Base-by-base conservation (phyloP, 805 yeast species). In the Metschnikowia bowlesiae region DNA sequence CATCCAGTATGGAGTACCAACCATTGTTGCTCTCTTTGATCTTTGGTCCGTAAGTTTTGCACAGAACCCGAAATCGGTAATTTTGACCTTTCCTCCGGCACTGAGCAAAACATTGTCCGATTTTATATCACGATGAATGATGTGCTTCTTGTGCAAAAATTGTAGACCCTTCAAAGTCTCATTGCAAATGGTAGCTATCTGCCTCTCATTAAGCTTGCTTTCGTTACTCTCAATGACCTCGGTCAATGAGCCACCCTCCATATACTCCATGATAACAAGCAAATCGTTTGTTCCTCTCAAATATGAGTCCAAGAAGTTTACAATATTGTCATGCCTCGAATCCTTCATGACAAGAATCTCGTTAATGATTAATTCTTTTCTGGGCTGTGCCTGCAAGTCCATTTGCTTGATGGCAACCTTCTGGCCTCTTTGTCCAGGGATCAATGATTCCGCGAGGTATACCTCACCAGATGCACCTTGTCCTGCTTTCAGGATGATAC, bases 261-360 rank as follows among this genome's bases (percentile, higher is more conserved):
- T 94, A 66, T 84, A 95, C 68, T 94, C 99, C 99, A 94, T 94
- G 32, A 95, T 87, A n/a, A 94, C 99, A 97, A 98, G 92, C 53
- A 94, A 74, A 62, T 94, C 97, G 52, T 81, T 78, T 44, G 78
- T 74, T 4, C 89, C 89, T 48, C 90, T 78, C 54, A 92, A 71
- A 62, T 89, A 95, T 1, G 97, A 89, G 63, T 92, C 98, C 53
- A 94, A 70, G 68, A 89, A 94, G 66, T 92, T 94, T 51, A 94
- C 99, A 68, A 94, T 94, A 65, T 94, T 94, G 53, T 87, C 85
- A 70, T 94, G 98, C 55, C 87, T 91, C 13, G 95, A 85, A 62
- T 90, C 97, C 66, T 89, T 89, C 99, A 94, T 94, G 26, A 94
- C 97, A 59, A 92, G 71, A 58, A 94, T 94, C 71, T 94, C 99